Base-by-base conservation (phyloP, 306 rosid species). In the Delonix regia region DNA sequence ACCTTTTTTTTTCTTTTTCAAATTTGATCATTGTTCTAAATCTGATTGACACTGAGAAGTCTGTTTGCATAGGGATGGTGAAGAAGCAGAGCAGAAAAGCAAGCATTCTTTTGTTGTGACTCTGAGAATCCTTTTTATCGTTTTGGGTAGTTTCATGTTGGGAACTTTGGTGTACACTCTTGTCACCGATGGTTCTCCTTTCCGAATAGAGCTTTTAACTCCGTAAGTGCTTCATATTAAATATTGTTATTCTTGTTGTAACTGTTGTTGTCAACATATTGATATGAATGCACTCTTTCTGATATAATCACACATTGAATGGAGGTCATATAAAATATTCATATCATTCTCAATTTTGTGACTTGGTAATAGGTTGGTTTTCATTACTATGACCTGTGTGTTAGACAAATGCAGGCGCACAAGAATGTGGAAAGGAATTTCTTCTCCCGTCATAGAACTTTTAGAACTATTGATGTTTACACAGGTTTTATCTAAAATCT, bases 131-230 rank as follows among this genome's bases (percentile, higher is more conserved):
- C 6, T 85, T 78, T 94, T 90, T 76, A 24, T 81, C 64, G 82
- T 75, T 77, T 84, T 92, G 86, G 94, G 97, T 27, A 69, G 62
- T 78, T 61, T 89, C 70, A 92, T 94, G 98, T 57, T 86, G 51
- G 97, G 85, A 77, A 82, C 88, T 80, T 76, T 94, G 86, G 74
- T 86, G 53, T 90, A 90, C 83, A 93, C 97, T 75, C 69, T 88
- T 70, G 42, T 90, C 63, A 89, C 90, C 5, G 90, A 88, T 69
- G 97, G 98, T 72, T 83, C 94, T 76, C 97, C 97, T 62, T 94
- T 92, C 63, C 92, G 89, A 73, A 78, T 9, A 71, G 97, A 90
- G 76, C 91, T 94, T 64, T 79, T 87, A 5, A 92, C 94, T 80
- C 97, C 97, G 98, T 94, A 89, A 88, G 95, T 83, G 70, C 60